Evolutionary conservation across 768 basidiomycete species (phyloP).

Genomic region (Crucibulum laeve): DNA sequence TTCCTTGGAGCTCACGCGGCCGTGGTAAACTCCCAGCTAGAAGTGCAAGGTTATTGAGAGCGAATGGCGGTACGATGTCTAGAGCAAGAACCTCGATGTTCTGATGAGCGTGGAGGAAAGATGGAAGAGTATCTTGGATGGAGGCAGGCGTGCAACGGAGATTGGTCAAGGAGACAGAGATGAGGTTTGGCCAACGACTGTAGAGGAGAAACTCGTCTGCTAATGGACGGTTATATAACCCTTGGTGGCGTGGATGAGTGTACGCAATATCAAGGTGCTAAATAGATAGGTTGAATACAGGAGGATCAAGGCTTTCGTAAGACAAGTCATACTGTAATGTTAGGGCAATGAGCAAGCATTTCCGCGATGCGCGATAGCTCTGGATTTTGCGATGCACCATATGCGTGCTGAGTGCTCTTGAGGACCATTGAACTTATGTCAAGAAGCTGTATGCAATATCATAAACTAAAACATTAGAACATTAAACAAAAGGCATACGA

Average conservation of each 20-base stretch:
- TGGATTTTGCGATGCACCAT: conserved; percentile 52
- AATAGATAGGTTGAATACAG: conserved; percentile 5
- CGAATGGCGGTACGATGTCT: conserved; percentile 29
- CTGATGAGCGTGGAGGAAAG: conserved; percentile 50
- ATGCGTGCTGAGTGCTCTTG: conserved; percentile 48
- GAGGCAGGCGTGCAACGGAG: conserved; percentile 40
- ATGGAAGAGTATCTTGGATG: conserved; percentile 33
- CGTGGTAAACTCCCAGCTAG: conserved; percentile 34
- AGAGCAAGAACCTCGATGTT: conserved; percentile 54
- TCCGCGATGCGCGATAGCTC: conserved; percentile 42
- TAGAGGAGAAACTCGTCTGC: conserved; percentile 55
- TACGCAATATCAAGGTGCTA: conserved; percentile 44
- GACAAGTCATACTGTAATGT: conserved; percentile 41
- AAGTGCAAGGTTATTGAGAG: conserved; percentile 18
- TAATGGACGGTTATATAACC: conserved; percentile 24
- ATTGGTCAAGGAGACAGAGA: conserved; percentile 47
- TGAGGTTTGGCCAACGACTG: conserved; percentile 53
- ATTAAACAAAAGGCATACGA: conserved; percentile 14
- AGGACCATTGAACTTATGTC: conserved; percentile 40
- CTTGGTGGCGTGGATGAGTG: conserved; percentile 25
- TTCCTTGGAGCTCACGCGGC: conserved; percentile 29
- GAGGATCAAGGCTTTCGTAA: conserved; percentile 4
- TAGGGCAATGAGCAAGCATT: conserved; percentile 53
- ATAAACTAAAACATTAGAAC: conserved; percentile 1
- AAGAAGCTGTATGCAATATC: conserved; percentile 31